phyloP scores from a whole-genome alignment of 2,329 filamentous ascomycete species.

The Trichophyton mentagrophytes region DNA sequence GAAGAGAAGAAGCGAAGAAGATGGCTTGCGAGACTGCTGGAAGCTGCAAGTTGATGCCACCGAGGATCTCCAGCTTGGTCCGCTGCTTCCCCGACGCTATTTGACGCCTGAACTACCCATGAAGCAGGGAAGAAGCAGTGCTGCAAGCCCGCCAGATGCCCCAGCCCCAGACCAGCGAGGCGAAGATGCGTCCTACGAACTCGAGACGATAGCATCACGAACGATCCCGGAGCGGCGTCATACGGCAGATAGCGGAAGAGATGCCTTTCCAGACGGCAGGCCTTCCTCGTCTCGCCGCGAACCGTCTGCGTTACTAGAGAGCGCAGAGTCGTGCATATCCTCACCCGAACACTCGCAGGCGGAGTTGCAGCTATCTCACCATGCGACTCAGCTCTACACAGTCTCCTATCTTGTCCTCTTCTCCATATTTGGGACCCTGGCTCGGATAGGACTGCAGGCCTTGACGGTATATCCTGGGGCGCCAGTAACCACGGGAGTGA shows the following conservation, averaged over 20 bases:
- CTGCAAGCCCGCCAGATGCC: background rate
- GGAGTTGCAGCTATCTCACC: constrained; percentile 16
- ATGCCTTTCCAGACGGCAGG: constrained; percentile 23
- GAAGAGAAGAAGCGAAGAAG: background rate
- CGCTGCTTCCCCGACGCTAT: background rate
- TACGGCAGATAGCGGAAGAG: constrained; percentile 7
- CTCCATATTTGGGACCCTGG: constrained; percentile 70
- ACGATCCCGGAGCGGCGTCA: background rate
- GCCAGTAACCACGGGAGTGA: constrained; percentile 57
- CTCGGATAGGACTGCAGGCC: constrained; percentile 65
- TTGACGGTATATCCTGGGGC: constrained; percentile 68
- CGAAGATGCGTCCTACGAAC: background rate
- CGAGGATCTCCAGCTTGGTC: background rate
- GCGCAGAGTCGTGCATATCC: constrained; percentile 15
- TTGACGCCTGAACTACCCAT: background rate
- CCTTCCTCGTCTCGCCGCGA: constrained; percentile 7
- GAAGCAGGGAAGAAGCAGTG: background rate
- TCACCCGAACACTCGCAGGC: constrained; percentile 8
- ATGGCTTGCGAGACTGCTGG: background rate
- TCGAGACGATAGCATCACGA: constrained; percentile 4
- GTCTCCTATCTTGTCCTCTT: constrained; percentile 76
- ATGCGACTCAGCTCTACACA: constrained; percentile 53
- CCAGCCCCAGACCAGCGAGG: constrained; percentile 3
- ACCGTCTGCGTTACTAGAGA: constrained; percentile 29
- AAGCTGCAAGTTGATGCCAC: background rate